phyloP scores from a whole-genome alignment of 352 stramenopile species.

The Phytopythium aichiense region DNA sequence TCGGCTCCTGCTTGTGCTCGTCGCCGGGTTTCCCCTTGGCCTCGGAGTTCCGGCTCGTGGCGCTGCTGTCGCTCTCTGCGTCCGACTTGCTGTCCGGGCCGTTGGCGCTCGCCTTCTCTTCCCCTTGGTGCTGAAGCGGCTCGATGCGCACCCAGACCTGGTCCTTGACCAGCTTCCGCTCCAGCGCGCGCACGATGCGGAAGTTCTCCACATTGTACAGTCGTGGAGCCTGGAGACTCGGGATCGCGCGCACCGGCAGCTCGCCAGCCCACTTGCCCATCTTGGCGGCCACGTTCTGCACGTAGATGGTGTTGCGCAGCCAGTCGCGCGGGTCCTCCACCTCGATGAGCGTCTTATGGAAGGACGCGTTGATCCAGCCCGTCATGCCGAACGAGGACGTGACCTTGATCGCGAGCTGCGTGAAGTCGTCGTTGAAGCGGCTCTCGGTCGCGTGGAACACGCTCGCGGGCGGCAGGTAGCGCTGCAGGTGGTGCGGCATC shows the following conservation, averaged over 20 bases:
- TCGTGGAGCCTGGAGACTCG: slow-evolving; percentile 53
- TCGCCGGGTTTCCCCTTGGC: background rate
- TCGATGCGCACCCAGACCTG: slow-evolving; percentile 63
- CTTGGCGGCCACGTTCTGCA: slow-evolving; percentile 65
- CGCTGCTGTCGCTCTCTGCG: slow-evolving; percentile 2
- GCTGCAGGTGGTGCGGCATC: slow-evolving; percentile 26
- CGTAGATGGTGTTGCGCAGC: slow-evolving; percentile 34
- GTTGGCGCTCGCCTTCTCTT: slow-evolving; percentile 5
- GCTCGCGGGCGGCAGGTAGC: slow-evolving; percentile 56
- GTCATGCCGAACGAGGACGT: slow-evolving; percentile 54
- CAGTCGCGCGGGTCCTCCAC: slow-evolving; percentile 49
- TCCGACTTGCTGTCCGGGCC: slow-evolving; percentile 15
- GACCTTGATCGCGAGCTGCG: slow-evolving; percentile 60
- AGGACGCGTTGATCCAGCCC: slow-evolving; percentile 69
- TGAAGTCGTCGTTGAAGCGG: slow-evolving; percentile 69
- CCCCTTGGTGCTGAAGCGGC: slow-evolving; percentile 10
- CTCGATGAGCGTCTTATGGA: slow-evolving; percentile 36
- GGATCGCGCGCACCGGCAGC: slow-evolving; percentile 54
- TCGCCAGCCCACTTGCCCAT: slow-evolving; percentile 57
- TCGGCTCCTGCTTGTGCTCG: slow-evolving; percentile 7
- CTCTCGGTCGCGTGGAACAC: slow-evolving; percentile 68
- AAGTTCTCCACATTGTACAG: slow-evolving; percentile 51
- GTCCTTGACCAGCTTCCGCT: slow-evolving; percentile 73
- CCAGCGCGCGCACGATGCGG: slow-evolving; percentile 46
- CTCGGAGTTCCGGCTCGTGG: slow-evolving; percentile 2